These are phyloP conservation scores for Phlegmacium glaucopus DNA, from an alignment of 768 basidiomycete genomes.

Conservation along the genomic window DNA sequence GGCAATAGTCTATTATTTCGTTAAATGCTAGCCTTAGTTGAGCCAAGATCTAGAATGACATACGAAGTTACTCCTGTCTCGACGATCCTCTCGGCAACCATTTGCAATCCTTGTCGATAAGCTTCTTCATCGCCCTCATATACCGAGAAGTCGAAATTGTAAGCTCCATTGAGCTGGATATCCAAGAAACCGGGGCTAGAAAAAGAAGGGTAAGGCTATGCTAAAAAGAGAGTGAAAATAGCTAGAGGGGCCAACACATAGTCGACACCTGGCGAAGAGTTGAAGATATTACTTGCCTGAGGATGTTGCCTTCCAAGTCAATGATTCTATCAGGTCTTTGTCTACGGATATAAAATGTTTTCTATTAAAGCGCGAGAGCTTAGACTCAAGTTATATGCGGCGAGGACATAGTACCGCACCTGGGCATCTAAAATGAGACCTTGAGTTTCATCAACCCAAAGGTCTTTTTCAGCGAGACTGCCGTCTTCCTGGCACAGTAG, in stretches of 20 bases:
- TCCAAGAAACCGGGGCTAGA: constrained; percentile 81
- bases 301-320: constrained; percentile 73
- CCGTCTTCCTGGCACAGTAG: constrained; percentile 79
- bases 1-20: constrained; percentile 46
- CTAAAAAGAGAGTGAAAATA: no score
- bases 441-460: constrained; percentile 76
- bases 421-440: constrained; percentile 78
- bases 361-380: constrained; percentile 33
- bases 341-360: constrained; percentile 61
- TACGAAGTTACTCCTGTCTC: constrained; percentile 90
- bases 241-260: no score
- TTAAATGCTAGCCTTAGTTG: constrained; percentile 12
- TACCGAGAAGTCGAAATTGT: constrained; percentile 84
- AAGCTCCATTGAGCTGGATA: constrained; percentile 88
- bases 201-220: neutral
- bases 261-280: no score
- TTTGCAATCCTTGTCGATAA: constrained; percentile 65
- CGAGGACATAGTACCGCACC: constrained; percentile 31
- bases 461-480: constrained; percentile 63
- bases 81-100: constrained; percentile 71
- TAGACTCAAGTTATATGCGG: neutral
- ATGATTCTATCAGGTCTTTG: constrained; percentile 61
- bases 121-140: constrained; percentile 67
- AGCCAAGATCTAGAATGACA: constrained; percentile 22
- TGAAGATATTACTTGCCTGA: constrained; percentile 50